A percentile compares a stretch with the other conserved stretches of the same genome.
These are phyloP conservation scores for Podospora tetraspora DNA, from an alignment of 495 filamentous ascomycete genomes.

Conservation along the genomic window DNA sequence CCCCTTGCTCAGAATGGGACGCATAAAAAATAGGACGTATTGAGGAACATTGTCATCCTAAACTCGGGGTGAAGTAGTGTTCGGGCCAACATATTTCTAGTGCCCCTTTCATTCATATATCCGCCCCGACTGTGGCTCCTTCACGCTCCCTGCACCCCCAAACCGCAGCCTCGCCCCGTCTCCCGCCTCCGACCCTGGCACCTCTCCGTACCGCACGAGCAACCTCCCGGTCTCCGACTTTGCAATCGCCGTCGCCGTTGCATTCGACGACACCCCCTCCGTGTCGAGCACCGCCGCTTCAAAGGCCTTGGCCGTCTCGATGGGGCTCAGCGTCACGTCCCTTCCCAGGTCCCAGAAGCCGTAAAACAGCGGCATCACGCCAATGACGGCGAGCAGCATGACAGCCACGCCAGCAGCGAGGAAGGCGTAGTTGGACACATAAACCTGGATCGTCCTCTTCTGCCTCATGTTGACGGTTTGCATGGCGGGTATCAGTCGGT, in stretches of 20 bases:
- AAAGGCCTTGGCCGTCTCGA: constrained; percentile 12
- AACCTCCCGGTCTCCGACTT: constrained; percentile 1
- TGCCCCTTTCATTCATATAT: neutral
- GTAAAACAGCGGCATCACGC: constrained; percentile 5
- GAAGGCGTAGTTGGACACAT: constrained; percentile 1
- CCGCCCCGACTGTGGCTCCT: neutral
- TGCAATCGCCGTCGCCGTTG: neutral
- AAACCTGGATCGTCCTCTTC: neutral
- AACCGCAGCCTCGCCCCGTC: neutral
- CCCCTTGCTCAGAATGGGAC: neutral
- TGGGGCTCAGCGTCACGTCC: constrained; percentile 6
- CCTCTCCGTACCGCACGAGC: constrained; percentile 1
- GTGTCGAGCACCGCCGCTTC: constrained; percentile 2
- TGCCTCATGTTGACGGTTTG: neutral
- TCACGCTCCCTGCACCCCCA: neutral
- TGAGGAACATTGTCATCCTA: too few species aligned
- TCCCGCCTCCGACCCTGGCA: neutral
- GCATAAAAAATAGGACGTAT: neutral
- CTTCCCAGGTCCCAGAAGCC: constrained; percentile 10
- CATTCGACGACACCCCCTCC: neutral
- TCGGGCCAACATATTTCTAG: too few species aligned
- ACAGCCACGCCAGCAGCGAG: neutral
- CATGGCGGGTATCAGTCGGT: neutral
- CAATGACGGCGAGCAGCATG: neutral
- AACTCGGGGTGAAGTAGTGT: too few species aligned